Percentiles rank a stretch among this genome's conserved stretches.
These are phyloP conservation scores for Cotoneaster glaucophyllus DNA, from an alignment of 306 rosid genomes.

Conservation along the genomic window DNA sequence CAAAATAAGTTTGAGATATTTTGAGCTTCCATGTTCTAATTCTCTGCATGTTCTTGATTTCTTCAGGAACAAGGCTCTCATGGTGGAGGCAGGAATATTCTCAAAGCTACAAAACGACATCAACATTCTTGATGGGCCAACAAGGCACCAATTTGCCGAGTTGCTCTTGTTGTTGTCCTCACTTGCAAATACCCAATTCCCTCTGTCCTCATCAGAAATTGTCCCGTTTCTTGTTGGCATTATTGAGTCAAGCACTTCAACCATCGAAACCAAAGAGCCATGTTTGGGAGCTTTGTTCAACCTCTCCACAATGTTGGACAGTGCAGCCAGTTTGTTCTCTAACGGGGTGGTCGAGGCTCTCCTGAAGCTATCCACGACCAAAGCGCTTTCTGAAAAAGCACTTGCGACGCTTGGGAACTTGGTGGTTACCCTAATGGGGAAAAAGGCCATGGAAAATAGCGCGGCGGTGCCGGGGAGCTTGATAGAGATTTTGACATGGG, in stretches of 20 bases:
- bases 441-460: constrained; percentile 64
- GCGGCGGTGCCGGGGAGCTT: constrained; percentile 50
- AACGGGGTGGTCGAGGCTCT: constrained; percentile 52
- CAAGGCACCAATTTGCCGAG: constrained; percentile 48
- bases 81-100: constrained; percentile 78
- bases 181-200: constrained; percentile 55
- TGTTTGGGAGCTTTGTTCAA: constrained; percentile 62
- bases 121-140: constrained; percentile 48
- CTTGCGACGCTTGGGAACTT: constrained; percentile 74
- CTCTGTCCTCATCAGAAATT: constrained; percentile 45
- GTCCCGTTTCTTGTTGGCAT: constrained; percentile 42
- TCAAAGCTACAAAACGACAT: constrained; percentile 54
- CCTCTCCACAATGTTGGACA: constrained; percentile 68
- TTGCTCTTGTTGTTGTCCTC: constrained; percentile 61
- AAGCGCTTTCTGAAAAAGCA: constrained; percentile 60
- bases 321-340: constrained; percentile 51
- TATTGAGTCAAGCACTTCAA: constrained; percentile 34
- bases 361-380: constrained; percentile 32
- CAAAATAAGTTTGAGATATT: constrained; percentile 22
- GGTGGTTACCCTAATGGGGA: constrained; percentile 74
- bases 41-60: constrained; percentile 6
- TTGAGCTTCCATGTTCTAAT: constrained; percentile 18
- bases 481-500: constrained; percentile 84
- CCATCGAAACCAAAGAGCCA: constrained; percentile 36
- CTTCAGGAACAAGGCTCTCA: constrained; percentile 77